Base-by-base conservation (phyloP, 1,284 basidiomycete species). In the Grifola frondosa region DNA sequence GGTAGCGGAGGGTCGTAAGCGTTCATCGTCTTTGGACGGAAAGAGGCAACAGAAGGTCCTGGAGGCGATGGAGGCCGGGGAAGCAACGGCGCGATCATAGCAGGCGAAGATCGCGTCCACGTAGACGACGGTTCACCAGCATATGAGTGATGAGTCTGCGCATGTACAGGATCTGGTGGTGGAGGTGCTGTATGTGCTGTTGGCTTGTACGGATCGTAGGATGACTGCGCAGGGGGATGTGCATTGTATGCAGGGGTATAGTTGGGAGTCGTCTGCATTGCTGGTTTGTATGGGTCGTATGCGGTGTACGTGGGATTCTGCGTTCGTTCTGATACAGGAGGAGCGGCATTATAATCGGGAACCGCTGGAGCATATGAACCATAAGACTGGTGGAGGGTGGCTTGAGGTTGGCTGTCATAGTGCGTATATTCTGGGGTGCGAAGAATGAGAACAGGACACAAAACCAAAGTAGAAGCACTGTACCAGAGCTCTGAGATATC, bases 1-100 rank as follows among this genome's bases (percentile, higher is more conserved):
- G 79, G 81, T 42, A 91, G 75, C 20, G 88, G 88, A 12, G 88
- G 88, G 51, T 91, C 88, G 54, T 90, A 91, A 1, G 88, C 88
- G 55, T 89, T 87, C 16, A 68, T 71, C 16, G 78, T 67, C 61
- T 81, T 84, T 13, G 85, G 83, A 41, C 87, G 63, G 60, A 77
- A 68, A 65, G 64, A 51, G 48, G 62, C 54, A 24, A 71, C 65
- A 5, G 68, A 58, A 12, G 59, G 59, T 24, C 64, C 49, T 6
- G 61, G 53, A 28, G 74, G 67, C 6, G 72, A 62, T 37, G 58
- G 43, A 25, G 59, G 57, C 19, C 44, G 44, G 5, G 20, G 34
- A 7, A 11, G 34, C 34, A 16, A n/a, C n/a, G n/a, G n/a, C n/a
- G n/a, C n/a, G n/a, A n/a, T n/a, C n/a, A n/a, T n/a, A n/a, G n/a